Base-by-base conservation (phyloP, 495 filamentous ascomycete genomes). In the Beverwykella pulmonaria region DNA sequence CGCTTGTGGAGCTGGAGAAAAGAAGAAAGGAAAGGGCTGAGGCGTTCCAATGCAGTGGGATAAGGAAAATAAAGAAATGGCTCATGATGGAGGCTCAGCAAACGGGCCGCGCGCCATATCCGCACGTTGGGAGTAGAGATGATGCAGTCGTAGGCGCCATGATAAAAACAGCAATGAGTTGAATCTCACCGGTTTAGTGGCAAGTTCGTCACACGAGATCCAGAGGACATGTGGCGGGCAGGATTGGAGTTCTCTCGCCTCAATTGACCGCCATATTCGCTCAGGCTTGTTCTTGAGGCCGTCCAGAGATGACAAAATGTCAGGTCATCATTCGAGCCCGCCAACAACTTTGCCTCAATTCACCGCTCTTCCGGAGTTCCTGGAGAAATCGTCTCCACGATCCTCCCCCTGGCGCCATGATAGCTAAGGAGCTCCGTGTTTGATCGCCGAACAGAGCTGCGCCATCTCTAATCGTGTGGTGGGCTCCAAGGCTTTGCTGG, bases 301-400 rank as follows among this genome's bases (percentile, higher is more conserved):
- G 20, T 26, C 50, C 55, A 22, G 4, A 44, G 8, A 10, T 3
- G 17, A 9, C 6, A 44, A 44, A 9, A 17, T 4, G 9, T 66
- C 7, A 12, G 5, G 22, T 44, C 39, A 9, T 44, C 39, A 9
- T n/a, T 44, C 39, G 39, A 9, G 39, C 17, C 17, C 27, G 60
- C 12, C 25, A 27, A 54, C 52, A 39, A 39, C 7, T 12, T 49
- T 49, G 56, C 58, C 36, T 57, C 49, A 17, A 56, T 58, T 67
- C 48, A 61, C 57, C 58, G 64, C 58, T 61, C 17, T 55, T 61
- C 48, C 58, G 64, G 64, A 61, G 64, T 9, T 67, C 57, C 2
- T 39, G 56, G 58, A 67, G 58, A 67, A 47, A 27, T 34, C 23
- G 12, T 19, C 7, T 22, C 26, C 57, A 32, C 17, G 34, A 55